Percentiles rank a stretch among this genome's conserved stretches.
Evolutionary conservation across 192 early-diverging fungal species (phyloP).

Genomic region (Chytriomyces hyalinus): DNA sequence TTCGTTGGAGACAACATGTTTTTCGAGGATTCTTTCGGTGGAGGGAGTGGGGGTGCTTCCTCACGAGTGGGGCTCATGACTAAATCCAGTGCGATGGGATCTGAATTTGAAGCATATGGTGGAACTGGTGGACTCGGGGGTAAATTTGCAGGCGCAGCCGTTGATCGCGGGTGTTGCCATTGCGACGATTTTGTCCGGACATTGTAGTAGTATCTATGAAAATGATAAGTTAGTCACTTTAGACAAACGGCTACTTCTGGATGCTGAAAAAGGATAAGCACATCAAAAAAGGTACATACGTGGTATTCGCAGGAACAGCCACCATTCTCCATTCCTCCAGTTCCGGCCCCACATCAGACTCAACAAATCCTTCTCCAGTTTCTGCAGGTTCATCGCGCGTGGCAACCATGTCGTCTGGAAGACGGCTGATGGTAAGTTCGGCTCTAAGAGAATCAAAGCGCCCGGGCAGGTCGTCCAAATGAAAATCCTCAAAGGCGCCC

Average conservation of each 20-base stretch:
- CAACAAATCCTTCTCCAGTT: constrained; percentile 6
- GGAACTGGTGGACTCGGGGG: constrained; percentile 10
- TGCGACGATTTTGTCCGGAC: not conserved
- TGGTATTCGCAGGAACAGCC: constrained; percentile 20
- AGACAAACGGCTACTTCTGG: not conserved
- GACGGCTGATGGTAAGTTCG: too few relatives aligned
- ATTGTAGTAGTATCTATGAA: constrained; percentile 24
- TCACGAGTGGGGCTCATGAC: not conserved
- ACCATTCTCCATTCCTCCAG: constrained; percentile 20
- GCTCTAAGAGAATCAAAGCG: too few relatives aligned
- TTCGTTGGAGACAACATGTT: not conserved
- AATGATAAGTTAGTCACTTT: not conserved
- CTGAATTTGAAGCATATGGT: not conserved
- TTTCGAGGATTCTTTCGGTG: not conserved
- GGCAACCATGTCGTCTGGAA: too few relatives aligned
- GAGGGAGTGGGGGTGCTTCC: not conserved
- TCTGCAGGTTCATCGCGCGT: not conserved
- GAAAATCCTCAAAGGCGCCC: not conserved
- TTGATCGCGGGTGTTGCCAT: constrained; percentile 11
- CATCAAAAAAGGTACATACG: not conserved
- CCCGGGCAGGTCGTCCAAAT: too few relatives aligned
- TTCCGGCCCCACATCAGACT: not conserved
- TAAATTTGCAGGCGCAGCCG: not conserved
- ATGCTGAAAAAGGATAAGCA: too few relatives aligned
- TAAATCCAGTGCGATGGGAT: not conserved